Percentiles rank a stretch among this genome's conserved stretches.
Conservation (phyloP, 2,329 filamentous ascomycete species). For the Tolypocladium tropicale region DNA sequence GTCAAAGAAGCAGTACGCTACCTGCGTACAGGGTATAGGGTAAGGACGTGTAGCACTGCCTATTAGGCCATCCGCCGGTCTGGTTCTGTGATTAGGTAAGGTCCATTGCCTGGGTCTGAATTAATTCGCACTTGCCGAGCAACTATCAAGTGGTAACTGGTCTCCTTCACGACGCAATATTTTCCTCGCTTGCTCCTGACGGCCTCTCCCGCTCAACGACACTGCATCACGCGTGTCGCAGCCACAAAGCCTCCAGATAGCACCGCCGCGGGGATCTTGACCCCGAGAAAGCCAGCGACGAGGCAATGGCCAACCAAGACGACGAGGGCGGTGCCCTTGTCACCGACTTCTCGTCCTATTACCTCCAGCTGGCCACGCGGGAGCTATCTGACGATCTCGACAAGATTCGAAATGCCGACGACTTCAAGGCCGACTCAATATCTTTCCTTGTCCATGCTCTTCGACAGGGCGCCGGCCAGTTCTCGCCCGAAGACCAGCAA, state of each 20-base stretch:
- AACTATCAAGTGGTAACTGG: too few relatives aligned
- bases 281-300: neutral
- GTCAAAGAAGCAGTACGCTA: too few relatives aligned
- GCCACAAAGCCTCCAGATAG: neutral
- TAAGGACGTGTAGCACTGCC: too few relatives aligned
- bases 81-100: too few relatives aligned
- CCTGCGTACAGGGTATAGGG: too few relatives aligned
- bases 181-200: neutral
- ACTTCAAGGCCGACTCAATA: constrained; percentile 58
- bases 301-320: neutral
- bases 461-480: constrained; percentile 55
- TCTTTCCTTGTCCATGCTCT: constrained; percentile 57
- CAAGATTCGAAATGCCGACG: constrained; percentile 55
- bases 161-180: neutral
- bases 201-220: neutral
- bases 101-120: too few relatives aligned
- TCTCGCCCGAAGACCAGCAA: constrained; percentile 32
- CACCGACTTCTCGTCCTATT: constrained; percentile 50
- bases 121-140: too few relatives aligned
- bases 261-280: neutral
- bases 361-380: constrained; percentile 56
- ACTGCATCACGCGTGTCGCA: neutral
- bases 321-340: constrained; percentile 6
- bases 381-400: constrained; percentile 69
- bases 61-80: too few relatives aligned